Evolutionary conservation across 1,139 yeast species (phyloP).

Genomic region (Magnusiomyces fungicola): DNA sequence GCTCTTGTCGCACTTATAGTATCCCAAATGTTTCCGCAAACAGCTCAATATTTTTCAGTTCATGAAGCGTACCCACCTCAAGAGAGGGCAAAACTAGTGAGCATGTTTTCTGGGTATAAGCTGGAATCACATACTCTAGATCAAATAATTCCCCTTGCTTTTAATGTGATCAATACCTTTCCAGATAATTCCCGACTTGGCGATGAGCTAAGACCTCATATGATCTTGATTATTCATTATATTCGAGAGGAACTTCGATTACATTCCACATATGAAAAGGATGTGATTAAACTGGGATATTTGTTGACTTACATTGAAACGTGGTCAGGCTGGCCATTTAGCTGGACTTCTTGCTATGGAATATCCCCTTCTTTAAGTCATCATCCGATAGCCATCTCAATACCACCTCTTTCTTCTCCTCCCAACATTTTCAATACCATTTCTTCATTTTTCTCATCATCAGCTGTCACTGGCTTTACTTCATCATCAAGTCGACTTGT

Average conservation of each 20-base stretch:
- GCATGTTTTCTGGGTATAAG: background rate
- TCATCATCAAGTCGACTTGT: background rate
- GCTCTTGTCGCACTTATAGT: slow-evolving; percentile 50
- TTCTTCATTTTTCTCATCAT: background rate
- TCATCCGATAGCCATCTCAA: slow-evolving; percentile 9
- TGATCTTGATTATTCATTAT: slow-evolving; percentile 65
- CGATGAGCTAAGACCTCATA: slow-evolving; percentile 40
- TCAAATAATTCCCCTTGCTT: background rate
- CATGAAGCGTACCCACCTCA: background rate
- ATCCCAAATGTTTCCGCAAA: background rate
- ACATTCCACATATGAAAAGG: slow-evolving; percentile 40
- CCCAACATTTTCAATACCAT: slow-evolving; percentile 18
- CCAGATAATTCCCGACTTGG: background rate
- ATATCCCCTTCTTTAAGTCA: background rate
- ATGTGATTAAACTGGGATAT: slow-evolving; percentile 40
- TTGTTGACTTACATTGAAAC: slow-evolving; percentile 54
- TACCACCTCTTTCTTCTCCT: slow-evolving; percentile 21
- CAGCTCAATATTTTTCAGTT: background rate
- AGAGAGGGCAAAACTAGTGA: background rate
- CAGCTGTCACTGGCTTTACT: background rate
- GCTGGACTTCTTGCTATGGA: slow-evolving; percentile 56
- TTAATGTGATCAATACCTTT: background rate
- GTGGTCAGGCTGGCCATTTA: slow-evolving; percentile 68
- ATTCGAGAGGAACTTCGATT: slow-evolving; percentile 68
- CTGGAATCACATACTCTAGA: background rate